phyloP scores from a whole-genome alignment of 306 rosid species.

The Malus orientalis region DNA sequence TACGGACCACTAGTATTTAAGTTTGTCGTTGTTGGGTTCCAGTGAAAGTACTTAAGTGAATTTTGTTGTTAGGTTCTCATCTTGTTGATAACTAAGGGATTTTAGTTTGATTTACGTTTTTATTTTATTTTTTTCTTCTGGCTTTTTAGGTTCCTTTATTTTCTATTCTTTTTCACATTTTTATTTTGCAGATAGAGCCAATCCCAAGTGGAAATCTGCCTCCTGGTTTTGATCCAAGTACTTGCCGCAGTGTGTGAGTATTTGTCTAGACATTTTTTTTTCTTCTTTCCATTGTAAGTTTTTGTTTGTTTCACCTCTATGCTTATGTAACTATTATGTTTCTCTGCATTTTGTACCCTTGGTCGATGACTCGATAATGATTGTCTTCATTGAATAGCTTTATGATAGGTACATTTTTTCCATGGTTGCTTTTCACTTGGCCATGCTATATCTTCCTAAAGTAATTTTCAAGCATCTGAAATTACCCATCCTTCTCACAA shows the following conservation, averaged over 20 bases:
- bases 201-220: constrained; percentile 99
- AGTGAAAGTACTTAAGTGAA: neutral
- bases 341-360: neutral
- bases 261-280: constrained; percentile 43
- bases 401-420: neutral
- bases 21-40: neutral
- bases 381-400: neutral
- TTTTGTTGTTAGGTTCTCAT: constrained; percentile 7
- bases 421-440: neutral
- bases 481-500: neutral
- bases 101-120: constrained; percentile 15
- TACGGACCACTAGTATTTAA: neutral
- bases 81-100: constrained; percentile 16
- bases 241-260: constrained; percentile 99
- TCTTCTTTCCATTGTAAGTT: neutral
- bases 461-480: neutral
- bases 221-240: constrained; percentile 99
- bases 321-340: constrained; percentile 2
- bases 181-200: constrained; percentile 98
- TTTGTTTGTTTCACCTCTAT: constrained; percentile 10
- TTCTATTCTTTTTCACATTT: constrained; percentile 39
- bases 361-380: neutral
- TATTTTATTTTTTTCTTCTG: constrained; percentile 13
- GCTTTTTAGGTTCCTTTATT: constrained; percentile 10
- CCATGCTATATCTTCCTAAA: neutral